phyloP scores from a whole-genome alignment of 2,329 filamentous ascomycete genomes.

The Myotisia sp. region DNA sequence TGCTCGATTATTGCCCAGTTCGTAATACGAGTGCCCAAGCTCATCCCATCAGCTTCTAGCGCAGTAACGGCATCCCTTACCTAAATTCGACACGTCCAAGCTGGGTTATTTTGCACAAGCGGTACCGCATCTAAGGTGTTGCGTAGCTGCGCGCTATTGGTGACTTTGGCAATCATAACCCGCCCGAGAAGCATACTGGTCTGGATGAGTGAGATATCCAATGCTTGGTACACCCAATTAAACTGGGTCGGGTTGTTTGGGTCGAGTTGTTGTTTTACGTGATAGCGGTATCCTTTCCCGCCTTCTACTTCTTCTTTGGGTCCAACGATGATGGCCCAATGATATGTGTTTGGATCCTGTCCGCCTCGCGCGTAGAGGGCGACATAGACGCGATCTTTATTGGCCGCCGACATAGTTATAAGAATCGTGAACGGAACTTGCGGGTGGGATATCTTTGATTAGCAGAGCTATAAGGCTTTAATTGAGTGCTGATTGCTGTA shows the following conservation, averaged over 20 bases:
- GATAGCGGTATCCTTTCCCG: not conserved
- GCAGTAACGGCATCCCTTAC: slow-evolving; percentile 21
- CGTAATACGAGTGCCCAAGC: slow-evolving; percentile 23
- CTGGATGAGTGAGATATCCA: slow-evolving; percentile 4
- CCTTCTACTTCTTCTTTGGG: slow-evolving; percentile 3
- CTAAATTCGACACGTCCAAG: slow-evolving; percentile 32
- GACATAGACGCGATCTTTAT: too few species aligned
- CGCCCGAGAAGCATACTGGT: slow-evolving; percentile 24
- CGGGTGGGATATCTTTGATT: too few species aligned
- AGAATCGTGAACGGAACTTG: too few species aligned
- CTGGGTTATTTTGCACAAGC: slow-evolving; percentile 22
- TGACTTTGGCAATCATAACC: slow-evolving; percentile 28
- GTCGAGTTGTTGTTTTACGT: not conserved
- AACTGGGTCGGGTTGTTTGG: accelerated
- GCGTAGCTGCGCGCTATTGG: slow-evolving; percentile 21
- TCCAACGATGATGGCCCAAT: slow-evolving; percentile 8
- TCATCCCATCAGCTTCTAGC: slow-evolving; percentile 24
- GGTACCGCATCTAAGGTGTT: slow-evolving; percentile 21
- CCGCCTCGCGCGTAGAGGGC: too few species aligned
- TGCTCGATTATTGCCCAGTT: slow-evolving; percentile 28
- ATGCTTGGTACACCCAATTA: slow-evolving; percentile 9
- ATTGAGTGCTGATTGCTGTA: too few species aligned
- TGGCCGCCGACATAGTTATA: too few species aligned
- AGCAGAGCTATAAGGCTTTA: too few species aligned
- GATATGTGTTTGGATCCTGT: slow-evolving; percentile 6